Base-by-base conservation (phyloP, 2,329 filamentous ascomycete species). In the Sporothrix humicola region DNA sequence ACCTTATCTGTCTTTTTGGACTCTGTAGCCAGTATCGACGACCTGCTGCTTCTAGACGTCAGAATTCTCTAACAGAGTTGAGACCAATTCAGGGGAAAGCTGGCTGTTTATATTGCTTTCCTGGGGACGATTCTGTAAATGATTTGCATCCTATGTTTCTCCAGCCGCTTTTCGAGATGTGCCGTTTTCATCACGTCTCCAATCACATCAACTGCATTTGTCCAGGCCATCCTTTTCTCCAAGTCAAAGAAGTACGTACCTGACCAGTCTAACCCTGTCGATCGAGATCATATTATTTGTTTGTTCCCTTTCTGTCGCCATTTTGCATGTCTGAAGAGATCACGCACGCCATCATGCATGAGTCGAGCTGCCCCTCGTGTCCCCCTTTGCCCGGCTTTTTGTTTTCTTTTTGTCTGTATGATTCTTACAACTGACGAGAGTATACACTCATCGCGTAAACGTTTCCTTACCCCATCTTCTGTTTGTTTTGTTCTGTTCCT, bases 271-370 rank as follows among this genome's bases (percentile, higher is more conserved):
- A 66, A 50, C 46, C 65, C 65, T 69, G 46, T 52, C 65, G 65
- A 69, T 69, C 65, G 65, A 69, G 65, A 69, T 69, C 10, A 54
- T 20, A 26, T 15, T 13, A 17, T n/a, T 13, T 31, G 20, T 1
- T 37, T 68, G 7, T 20, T 52, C n/a, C 15, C 13, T 15, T 42
- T 31, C 66, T 69, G 46, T 23, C 23, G 66, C 50, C 37, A 37
- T 42, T 56, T 42, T 66, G 23, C 20, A 31, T 4, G 5, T 48
- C 44, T 13, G 9, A 46, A 44, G n/a, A 52, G 50, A 44, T 59
- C 54, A 71, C 69, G 52, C 54, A 48, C 52, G 69, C 69, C 54
- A 71, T 71, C 54, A 20, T 46, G 42, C 69, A 59, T 59, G 26
- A 52, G 31, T 37, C 31, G 31, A 44, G 3, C 46, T 69, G 46